Evolutionary conservation across 2,329 filamentous ascomycete species (phyloP).

Genomic region (Colletotrichum camelliae): DNA sequence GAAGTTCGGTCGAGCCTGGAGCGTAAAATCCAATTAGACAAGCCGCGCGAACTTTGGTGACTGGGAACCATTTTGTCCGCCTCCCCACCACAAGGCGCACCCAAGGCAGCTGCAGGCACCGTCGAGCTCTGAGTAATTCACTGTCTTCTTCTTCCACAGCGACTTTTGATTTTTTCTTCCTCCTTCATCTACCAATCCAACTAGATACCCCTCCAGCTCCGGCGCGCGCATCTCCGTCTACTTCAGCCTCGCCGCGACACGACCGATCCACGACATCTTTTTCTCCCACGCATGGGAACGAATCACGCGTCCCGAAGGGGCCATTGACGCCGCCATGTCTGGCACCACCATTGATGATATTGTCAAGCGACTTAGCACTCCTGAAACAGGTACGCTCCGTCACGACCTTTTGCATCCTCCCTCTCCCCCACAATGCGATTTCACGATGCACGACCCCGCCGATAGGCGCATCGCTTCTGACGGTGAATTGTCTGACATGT

Average conservation of each 20-base stretch:
- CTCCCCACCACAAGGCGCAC: neutral
- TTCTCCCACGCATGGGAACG: conserved; percentile 39
- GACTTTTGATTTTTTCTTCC: neutral
- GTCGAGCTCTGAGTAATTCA: neutral
- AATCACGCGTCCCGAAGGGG: conserved; percentile 38
- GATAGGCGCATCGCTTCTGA: neutral
- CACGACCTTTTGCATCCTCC: neutral
- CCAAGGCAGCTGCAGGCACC: neutral
- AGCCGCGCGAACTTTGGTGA: conserved; percentile 15
- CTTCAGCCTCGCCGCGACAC: conserved; percentile 13
- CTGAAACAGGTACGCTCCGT: conserved; percentile 56
- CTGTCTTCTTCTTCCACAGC: neutral
- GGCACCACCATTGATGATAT: conserved; percentile 66
- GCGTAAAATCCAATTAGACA: conserved; percentile 5
- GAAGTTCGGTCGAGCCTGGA: conserved; percentile 28
- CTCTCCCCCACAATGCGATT: neutral
- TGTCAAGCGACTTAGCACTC: conserved; percentile 62
- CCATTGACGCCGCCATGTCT: conserved; percentile 64
- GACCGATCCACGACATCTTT: conserved; percentile 23
- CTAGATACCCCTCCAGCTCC: conserved; percentile 15
- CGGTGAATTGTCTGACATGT: conserved; percentile 8
- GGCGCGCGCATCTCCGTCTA: neutral
- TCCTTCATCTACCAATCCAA: neutral
- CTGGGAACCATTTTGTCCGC: neutral
- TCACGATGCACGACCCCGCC: neutral